Evolutionary conservation across 495 filamentous ascomycete genomes (phyloP).

Genomic region (Neurospora pannonica): DNA sequence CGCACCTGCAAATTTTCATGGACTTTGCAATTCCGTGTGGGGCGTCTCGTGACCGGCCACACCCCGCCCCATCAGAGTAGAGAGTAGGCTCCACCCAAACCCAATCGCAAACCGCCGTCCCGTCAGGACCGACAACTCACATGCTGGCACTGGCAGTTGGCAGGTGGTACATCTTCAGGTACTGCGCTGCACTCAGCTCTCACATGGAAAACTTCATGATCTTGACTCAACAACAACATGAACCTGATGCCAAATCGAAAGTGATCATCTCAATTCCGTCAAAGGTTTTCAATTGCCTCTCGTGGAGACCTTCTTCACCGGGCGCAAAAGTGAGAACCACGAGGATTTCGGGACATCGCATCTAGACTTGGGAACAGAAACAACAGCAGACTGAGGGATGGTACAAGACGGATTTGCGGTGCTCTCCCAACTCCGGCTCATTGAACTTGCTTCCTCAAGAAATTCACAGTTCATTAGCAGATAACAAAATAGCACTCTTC

Average conservation of each 20-base stretch:
- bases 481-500: not conserved
- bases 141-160: not conserved
- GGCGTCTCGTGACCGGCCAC: not conserved
- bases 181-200: not conserved
- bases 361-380: not conserved
- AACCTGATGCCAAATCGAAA: not conserved
- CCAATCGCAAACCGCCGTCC: not conserved
- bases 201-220: not conserved
- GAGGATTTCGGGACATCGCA: not conserved
- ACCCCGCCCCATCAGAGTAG: not conserved
- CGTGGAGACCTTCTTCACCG: not conserved
- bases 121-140: not conserved
- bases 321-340: not conserved
- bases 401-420: not conserved
- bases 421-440: not conserved
- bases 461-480: not conserved
- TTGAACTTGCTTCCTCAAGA: not conserved
- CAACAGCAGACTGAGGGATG: not conserved
- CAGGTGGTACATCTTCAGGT: not conserved
- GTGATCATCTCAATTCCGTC: not conserved
- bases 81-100: not conserved
- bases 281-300: not conserved
- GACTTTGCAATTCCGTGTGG: not conserved
- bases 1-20: slow-evolving; percentile 29
- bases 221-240: not conserved